phyloP scores from a whole-genome alignment of 2,329 filamentous ascomycete genomes.

The Talaromyces funiculosus region DNA sequence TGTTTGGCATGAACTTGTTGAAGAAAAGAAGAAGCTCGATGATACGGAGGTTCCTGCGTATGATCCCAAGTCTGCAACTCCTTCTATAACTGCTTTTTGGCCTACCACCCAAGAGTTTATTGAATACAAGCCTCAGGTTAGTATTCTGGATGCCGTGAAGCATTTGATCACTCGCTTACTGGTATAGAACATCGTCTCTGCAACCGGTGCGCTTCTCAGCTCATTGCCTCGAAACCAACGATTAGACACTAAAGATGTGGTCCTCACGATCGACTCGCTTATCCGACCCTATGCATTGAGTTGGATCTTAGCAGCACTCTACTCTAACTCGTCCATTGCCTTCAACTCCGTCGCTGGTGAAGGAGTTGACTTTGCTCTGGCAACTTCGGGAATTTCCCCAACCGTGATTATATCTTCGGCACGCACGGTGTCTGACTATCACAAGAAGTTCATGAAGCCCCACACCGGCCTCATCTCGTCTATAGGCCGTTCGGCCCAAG shows the following conservation, averaged over 20 bases:
- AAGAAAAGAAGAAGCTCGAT: conserved; percentile 57
- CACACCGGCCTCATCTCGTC: conserved; percentile 60
- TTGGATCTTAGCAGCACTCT: conserved; percentile 75
- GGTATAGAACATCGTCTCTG: conserved; percentile 73
- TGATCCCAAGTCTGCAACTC: conserved; percentile 48
- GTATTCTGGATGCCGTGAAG: conserved; percentile 8
- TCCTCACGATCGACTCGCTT: conserved; percentile 78
- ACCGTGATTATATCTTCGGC: conserved; percentile 78
- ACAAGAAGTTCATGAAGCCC: conserved; percentile 56
- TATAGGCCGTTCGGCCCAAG: conserved; percentile 65
- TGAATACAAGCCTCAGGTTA: conserved; percentile 66
- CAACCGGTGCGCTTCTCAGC: conserved; percentile 69
- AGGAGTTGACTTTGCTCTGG: conserved; percentile 64
- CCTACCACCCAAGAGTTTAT: conserved; percentile 60
- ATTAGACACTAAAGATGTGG: conserved; percentile 67
- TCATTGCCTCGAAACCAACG: conserved; percentile 70
- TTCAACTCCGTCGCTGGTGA: conserved; percentile 81
- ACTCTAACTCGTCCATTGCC: conserved; percentile 75
- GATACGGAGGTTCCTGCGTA: conserved; percentile 60
- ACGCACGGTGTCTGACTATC: conserved; percentile 63
- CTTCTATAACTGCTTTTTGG: conserved; percentile 41
- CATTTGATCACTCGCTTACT: neutral
- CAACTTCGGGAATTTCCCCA: conserved; percentile 68
- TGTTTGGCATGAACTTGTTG: conserved; percentile 89
- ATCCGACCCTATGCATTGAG: conserved; percentile 72